Evolutionary conservation across 176 grass and related monocot species (phyloP).

Genomic region (Olyra latifolia): DNA sequence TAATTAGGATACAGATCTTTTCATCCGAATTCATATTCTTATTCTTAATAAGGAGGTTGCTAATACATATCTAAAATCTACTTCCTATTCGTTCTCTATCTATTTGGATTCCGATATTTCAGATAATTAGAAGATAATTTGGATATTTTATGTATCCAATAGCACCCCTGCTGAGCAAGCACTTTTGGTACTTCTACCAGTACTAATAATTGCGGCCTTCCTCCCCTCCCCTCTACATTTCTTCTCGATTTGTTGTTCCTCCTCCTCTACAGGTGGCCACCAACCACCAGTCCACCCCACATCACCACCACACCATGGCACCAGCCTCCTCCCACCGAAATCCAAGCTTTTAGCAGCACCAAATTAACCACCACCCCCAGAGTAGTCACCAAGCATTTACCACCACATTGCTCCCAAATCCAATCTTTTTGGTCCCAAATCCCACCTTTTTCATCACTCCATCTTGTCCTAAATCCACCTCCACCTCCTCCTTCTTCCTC

Average conservation of each 20-base stretch:
- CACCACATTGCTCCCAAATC: conserved; percentile 43
- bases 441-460: conserved; percentile 37
- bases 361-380: conserved; percentile 22
- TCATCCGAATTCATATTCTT: too few relatives aligned
- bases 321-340: conserved; percentile 18
- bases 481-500: background rate
- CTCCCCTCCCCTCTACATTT: conserved; percentile 12
- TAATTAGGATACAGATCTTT: too few relatives aligned
- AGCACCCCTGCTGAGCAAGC: too few relatives aligned
- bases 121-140: too few relatives aligned
- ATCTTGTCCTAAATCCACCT: conserved; percentile 48
- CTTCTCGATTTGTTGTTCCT: conserved; percentile 34
- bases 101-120: too few relatives aligned
- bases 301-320: conserved; percentile 25
- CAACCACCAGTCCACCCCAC: background rate
- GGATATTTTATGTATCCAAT: too few relatives aligned
- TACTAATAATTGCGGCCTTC: conserved; percentile 27
- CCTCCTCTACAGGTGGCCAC: conserved; percentile 38
- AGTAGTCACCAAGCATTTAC: conserved; percentile 37
- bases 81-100: too few relatives aligned
- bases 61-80: too few relatives aligned
- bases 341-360: conserved; percentile 31
- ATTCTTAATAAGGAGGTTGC: too few relatives aligned
- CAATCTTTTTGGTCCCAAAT: conserved; percentile 35
- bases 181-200: conserved; percentile 20